phyloP scores from a whole-genome alignment of 495 filamentous ascomycete species.

The Penicillium chermesinum region DNA sequence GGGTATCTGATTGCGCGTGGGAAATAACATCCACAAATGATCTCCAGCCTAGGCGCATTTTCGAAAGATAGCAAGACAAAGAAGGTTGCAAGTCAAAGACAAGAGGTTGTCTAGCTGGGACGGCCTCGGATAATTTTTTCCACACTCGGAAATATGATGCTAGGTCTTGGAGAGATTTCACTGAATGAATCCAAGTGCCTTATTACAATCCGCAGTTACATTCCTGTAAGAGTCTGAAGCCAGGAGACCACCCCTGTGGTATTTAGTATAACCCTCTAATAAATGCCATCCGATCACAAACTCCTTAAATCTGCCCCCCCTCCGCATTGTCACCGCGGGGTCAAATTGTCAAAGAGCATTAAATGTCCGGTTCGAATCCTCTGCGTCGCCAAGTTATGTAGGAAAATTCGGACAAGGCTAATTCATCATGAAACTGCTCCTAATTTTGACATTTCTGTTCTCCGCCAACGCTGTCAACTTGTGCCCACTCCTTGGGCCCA shows the following conservation, averaged over 20 bases:
- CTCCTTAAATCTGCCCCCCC: too few species aligned
- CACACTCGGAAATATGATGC: too few species aligned
- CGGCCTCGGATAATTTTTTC: too few species aligned
- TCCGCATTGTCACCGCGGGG: not conserved
- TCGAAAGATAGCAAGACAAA: too few species aligned
- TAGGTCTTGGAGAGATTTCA: too few species aligned
- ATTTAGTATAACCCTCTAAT: too few species aligned
- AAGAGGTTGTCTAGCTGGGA: too few species aligned
- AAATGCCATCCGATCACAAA: too few species aligned
- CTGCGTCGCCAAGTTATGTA: not conserved
- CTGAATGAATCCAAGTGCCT: not conserved
- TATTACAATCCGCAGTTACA: not conserved
- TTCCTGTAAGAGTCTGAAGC: not conserved
- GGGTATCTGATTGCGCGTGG: too few species aligned
- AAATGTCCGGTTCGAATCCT: not conserved
- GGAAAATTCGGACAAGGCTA: not conserved
- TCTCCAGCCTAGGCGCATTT: too few species aligned
- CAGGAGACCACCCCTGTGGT: not conserved
- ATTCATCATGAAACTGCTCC: not conserved
- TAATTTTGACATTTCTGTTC: not conserved
- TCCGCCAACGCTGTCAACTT: not conserved
- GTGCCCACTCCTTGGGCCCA: not conserved
- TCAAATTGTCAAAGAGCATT: not conserved
- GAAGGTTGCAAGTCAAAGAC: too few species aligned
- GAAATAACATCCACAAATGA: too few species aligned